A percentile compares a stretch with the other conserved stretches of the same genome.
phyloP scores from a whole-genome alignment of 768 basidiomycete genomes.

The Mycena filopes region DNA sequence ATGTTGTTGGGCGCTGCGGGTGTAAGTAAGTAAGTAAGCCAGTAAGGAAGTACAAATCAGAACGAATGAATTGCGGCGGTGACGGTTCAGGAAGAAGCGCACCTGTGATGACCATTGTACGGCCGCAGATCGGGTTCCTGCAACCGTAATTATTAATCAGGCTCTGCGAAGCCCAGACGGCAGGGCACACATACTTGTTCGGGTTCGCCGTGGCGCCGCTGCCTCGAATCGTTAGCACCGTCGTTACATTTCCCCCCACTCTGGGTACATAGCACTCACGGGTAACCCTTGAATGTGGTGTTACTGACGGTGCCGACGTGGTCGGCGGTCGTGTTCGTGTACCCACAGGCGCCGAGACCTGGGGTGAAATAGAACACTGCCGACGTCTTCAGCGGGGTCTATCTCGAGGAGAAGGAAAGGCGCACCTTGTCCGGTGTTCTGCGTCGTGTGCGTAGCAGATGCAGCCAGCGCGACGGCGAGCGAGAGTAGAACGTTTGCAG shows the following conservation, averaged over 20 bases:
- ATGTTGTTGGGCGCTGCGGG: background rate
- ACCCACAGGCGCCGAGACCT: background rate
- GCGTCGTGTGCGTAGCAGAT: too few species aligned
- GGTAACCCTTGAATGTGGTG: background rate
- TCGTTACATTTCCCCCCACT: too few species aligned
- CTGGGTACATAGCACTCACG: background rate
- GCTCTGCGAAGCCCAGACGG: background rate
- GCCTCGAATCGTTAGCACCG: background rate
- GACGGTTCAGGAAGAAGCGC: background rate
- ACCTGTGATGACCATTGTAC: background rate
- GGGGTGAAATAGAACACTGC: background rate
- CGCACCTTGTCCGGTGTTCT: too few species aligned
- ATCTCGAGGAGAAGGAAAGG: too few species aligned
- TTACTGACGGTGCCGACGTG: background rate
- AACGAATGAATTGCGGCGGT: too few species aligned
- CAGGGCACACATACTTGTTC: background rate
- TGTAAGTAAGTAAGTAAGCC: too few species aligned
- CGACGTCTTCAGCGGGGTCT: background rate
- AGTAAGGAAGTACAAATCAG: too few species aligned
- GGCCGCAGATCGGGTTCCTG: slow-evolving; percentile 7
- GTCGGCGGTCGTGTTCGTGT: background rate
- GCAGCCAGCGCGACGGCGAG: too few species aligned
- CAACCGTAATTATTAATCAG: background rate
- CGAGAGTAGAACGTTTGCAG: too few species aligned
- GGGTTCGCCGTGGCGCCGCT: background rate